phyloP scores from a whole-genome alignment of 164 flowering plant genomes.

The Litsea cubeba region DNA sequence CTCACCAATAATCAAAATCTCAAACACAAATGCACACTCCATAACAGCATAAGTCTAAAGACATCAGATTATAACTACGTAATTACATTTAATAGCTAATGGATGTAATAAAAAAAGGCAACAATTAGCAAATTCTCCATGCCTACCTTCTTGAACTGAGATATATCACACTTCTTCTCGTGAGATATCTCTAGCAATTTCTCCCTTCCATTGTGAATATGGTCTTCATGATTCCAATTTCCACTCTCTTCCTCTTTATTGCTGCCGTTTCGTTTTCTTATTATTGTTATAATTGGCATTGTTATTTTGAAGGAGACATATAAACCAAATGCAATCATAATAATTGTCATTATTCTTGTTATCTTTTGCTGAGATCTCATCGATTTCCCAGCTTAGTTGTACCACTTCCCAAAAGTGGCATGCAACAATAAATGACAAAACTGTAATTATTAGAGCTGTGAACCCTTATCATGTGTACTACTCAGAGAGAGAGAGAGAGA shows the following conservation, averaged over 20 bases:
- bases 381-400: conserved; percentile 1
- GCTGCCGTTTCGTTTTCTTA: conserved; percentile 24
- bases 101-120: too few relatives aligned
- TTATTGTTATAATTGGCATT: conserved; percentile 13
- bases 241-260: conserved; percentile 19
- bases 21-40: too few relatives aligned
- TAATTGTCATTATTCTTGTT: conserved; percentile 6
- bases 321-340: conserved; percentile 34
- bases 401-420: conserved; percentile 3
- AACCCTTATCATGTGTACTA: background rate
- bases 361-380: conserved; percentile 17
- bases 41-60: too few relatives aligned
- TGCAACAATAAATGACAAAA: background rate
- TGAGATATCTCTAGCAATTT: background rate
- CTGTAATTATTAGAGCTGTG: background rate
- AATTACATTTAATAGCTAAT: too few relatives aligned
- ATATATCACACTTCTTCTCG: background rate
- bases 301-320: conserved; percentile 23
- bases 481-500: background rate
- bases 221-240: conserved; percentile 14
- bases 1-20: too few relatives aligned
- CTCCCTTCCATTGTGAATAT: conserved; percentile 1
- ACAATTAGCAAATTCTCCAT: too few relatives aligned
- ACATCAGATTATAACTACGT: too few relatives aligned
- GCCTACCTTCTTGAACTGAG: too few relatives aligned